A percentile compares a stretch with the other conserved stretches of the same genome.
Conservation (phyloP, 305 asterid genomes). For the Plantago lanceolata region DNA sequence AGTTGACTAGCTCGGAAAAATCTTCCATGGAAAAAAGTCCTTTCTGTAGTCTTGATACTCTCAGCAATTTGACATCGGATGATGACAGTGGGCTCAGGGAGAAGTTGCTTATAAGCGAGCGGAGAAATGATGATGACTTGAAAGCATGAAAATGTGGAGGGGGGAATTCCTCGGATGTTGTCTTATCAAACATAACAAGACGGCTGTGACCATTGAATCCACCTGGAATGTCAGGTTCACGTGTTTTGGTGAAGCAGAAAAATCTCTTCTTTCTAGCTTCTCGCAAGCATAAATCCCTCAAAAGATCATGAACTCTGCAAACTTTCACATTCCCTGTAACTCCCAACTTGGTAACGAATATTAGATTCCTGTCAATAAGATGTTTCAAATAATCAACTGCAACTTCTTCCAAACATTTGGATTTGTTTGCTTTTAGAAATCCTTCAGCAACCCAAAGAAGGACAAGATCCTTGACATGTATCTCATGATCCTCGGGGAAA, state of each 20-base stretch:
- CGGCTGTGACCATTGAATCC: constrained; percentile 2
- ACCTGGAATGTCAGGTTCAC: not conserved
- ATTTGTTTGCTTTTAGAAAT: constrained; percentile 4
- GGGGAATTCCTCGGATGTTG: not conserved
- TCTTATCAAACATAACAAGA: constrained; percentile 1
- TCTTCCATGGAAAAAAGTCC: not conserved
- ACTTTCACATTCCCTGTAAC: not conserved
- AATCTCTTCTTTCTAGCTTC: constrained; percentile 13
- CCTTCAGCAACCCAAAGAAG: constrained; percentile 20
- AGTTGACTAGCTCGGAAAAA: not conserved
- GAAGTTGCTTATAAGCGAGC: not conserved
- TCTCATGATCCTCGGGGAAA: not conserved
- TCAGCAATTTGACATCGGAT: not conserved
- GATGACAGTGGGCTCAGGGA: not conserved
- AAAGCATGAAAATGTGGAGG: not conserved
- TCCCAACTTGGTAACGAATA: not conserved
- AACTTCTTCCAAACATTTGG: constrained; percentile 11
- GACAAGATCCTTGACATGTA: not conserved
- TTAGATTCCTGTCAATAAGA: constrained; percentile 16
- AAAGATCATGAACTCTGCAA: constrained; percentile 23
- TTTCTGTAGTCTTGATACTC: not conserved
- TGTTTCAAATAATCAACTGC: constrained; percentile 9
- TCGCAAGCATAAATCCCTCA: constrained; percentile 23
- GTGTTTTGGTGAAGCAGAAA: not conserved
- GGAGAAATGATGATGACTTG: not conserved